Percentiles rank a stretch among this genome's conserved stretches.
Conservation (phyloP, 345 rosid genomes). For the Eucalyptus marginata region DNA sequence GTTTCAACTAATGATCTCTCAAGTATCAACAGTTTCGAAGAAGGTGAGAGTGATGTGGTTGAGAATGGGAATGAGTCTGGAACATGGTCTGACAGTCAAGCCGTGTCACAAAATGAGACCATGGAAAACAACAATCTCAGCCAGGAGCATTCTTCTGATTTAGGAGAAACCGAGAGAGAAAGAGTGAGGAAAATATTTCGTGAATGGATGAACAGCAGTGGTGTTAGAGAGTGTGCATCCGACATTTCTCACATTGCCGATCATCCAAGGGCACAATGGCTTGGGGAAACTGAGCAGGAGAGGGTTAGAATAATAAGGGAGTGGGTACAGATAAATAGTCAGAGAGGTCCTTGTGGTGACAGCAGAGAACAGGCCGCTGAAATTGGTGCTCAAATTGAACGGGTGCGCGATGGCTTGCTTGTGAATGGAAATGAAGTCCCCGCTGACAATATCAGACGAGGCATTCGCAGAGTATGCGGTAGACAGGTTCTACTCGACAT, state of each 20-base stretch:
- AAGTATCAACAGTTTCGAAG: slow-evolving; percentile 25
- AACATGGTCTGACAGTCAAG: slow-evolving; percentile 40
- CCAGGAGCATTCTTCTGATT: slow-evolving; percentile 33
- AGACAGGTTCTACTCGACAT: slow-evolving; percentile 82
- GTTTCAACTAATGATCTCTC: slow-evolving; percentile 15
- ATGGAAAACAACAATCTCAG: slow-evolving; percentile 21
- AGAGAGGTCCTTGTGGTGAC: slow-evolving; percentile 41
- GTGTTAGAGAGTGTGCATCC: slow-evolving; percentile 39
- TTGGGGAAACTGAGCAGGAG: slow-evolving; percentile 90
- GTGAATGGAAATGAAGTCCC: slow-evolving; percentile 31
- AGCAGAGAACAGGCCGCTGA: slow-evolving; percentile 44
- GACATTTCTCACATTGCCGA: slow-evolving; percentile 26
- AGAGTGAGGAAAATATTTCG: slow-evolving; percentile 82
- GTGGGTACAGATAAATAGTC: slow-evolving; percentile 74
- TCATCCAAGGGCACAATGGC: slow-evolving; percentile 57
- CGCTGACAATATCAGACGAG: slow-evolving; percentile 45
- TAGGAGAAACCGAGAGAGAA: slow-evolving; percentile 75
- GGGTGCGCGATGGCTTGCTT: slow-evolving; percentile 55
- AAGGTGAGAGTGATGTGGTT: slow-evolving; percentile 24
- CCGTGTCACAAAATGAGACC: slow-evolving; percentile 36
- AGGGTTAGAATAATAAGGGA: slow-evolving; percentile 86
- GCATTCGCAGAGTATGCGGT: slow-evolving; percentile 79
- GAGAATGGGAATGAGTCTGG: slow-evolving; percentile 42
- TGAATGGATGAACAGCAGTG: slow-evolving; percentile 67
- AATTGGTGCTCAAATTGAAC: slow-evolving; percentile 51